Evolutionary conservation across 1,284 basidiomycete genomes (phyloP).

Genomic region (Leccinum pachyderme): DNA sequence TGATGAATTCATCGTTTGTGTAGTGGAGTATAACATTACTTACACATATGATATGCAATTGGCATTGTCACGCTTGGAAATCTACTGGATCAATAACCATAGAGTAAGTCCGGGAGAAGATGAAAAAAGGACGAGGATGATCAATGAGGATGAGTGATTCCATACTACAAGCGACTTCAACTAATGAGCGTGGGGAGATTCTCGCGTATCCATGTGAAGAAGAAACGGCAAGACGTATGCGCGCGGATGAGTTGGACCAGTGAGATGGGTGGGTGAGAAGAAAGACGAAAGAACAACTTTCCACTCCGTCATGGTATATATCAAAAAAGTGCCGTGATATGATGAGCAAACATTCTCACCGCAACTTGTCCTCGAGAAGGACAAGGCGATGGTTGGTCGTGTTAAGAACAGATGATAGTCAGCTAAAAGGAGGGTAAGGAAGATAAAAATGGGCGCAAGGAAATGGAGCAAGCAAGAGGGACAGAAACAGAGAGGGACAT

Average conservation of each 20-base stretch:
- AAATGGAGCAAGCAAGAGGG: slow-evolving; percentile 23
- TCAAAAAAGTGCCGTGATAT: slow-evolving; percentile 20
- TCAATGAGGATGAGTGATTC: slow-evolving; percentile 17
- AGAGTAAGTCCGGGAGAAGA: slow-evolving; percentile 21
- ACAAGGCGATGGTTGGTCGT: slow-evolving; percentile 14
- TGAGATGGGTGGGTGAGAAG: slow-evolving; percentile 14
- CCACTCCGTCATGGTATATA: slow-evolving; percentile 28
- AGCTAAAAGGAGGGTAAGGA: slow-evolving; percentile 2
- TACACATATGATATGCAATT: slow-evolving; percentile 18
- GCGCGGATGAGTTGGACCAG: slow-evolving; percentile 15
- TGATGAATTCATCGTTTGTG: background rate
- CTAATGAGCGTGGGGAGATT: slow-evolving; percentile 24
- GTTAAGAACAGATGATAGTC: slow-evolving; percentile 9
- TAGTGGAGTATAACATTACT: slow-evolving; percentile 5
- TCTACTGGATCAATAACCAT: slow-evolving; percentile 19
- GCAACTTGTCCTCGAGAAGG: slow-evolving; percentile 2
- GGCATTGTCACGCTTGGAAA: slow-evolving; percentile 3
- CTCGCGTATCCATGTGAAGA: background rate
- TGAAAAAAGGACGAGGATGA: background rate
- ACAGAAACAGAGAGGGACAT: slow-evolving; percentile 20
- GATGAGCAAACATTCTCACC: slow-evolving; percentile 10
- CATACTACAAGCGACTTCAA: slow-evolving; percentile 26
- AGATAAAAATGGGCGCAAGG: slow-evolving; percentile 11
- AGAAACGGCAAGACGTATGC: slow-evolving; percentile 8
- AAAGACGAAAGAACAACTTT: slow-evolving; percentile 12